A percentile compares a stretch with the other conserved stretches of the same genome.
Evolutionary conservation across 2,329 filamentous ascomycete species (phyloP).

Genomic region (Ceratocystis cacaofunesta): DNA sequence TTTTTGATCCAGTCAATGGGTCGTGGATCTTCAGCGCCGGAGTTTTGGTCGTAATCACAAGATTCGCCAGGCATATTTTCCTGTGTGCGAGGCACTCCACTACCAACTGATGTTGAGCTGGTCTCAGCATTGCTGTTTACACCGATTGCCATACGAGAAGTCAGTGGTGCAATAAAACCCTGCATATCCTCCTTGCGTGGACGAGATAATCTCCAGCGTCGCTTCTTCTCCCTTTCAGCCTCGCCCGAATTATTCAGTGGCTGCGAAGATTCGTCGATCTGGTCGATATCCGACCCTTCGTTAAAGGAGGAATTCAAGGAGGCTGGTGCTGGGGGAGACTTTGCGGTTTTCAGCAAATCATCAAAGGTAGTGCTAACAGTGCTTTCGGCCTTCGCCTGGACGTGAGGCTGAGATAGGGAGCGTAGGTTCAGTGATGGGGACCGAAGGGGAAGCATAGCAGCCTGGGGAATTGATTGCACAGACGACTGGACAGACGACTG

Average conservation of each 20-base stretch:
- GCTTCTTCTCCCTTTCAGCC: conserved; percentile 49
- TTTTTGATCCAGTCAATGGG: conserved; percentile 44
- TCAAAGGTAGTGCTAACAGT: conserved; percentile 23
- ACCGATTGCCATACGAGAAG: conserved; percentile 33
- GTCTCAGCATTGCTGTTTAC: conserved; percentile 48
- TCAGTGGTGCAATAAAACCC: conserved; percentile 25
- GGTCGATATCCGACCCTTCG: conserved; percentile 68
- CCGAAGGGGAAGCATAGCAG: background rate
- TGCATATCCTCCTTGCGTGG: conserved; percentile 38
- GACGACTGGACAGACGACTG: background rate
- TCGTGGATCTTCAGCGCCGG: conserved; percentile 26
- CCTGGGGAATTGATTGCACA: background rate
- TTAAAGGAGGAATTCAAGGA: conserved; percentile 67
- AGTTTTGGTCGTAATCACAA: conserved; percentile 25
- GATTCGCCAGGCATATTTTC: conserved; percentile 39
- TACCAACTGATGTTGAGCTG: conserved; percentile 55
- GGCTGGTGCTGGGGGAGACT: conserved; percentile 58
- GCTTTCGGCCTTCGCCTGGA: background rate
- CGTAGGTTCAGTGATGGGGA: background rate
- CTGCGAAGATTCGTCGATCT: conserved; percentile 41
- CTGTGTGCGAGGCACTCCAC: conserved; percentile 35
- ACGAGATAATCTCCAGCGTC: conserved; percentile 58
- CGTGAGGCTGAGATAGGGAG: background rate
- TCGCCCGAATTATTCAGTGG: conserved; percentile 16
- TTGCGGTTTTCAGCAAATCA: conserved; percentile 41